Base-by-base conservation (phyloP, 306 rosid species). In the Cucurbita argyrosperma region DNA sequence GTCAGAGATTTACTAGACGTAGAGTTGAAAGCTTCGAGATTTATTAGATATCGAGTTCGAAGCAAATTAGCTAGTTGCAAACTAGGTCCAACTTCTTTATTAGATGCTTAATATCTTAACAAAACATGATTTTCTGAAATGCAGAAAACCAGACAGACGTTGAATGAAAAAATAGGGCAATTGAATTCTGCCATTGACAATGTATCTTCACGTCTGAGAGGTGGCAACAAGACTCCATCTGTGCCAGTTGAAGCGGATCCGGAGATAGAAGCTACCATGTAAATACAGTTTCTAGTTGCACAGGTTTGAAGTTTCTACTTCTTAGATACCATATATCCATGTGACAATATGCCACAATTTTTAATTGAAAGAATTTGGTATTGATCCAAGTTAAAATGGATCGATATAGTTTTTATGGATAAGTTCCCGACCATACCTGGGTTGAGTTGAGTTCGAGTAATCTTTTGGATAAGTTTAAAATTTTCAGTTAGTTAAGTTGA, bases 181-280 rank as follows among this genome's bases (percentile, higher is more conserved):
- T 90, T 94, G 76, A 89, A 89, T 75, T 89, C 97, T 10, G 97
- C 99, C 80, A 94, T 94, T 70, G 99, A 94, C 82, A 91, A 94
- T 42, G 93, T 94, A 65, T 90, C 95, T 78, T 91, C 97, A 11
- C 97, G 96, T 72, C 82, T 91, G 85, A 91, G 96, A 85, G 97
- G 97, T 61, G 90, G 92, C 77, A 94, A 84, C 57, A 90, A 78
- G 18, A 78, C 74, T 19, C 90, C 97, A n/a, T 53, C 70, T 21
- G 84, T 77, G 37, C 86, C 84, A 37, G 65, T 82, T 51, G 89
- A 87, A 87, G 82, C 5, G 18, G 97, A 94, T 81, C 92, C 96
- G 43, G 96, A 89, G 79, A 81, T 84, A 50, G 96, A 89, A 84
- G 96, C 90, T 61, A 85, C 89, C 79, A 53, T 83, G 71, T 90